Percentiles rank a stretch among this genome's conserved stretches.
Conservation (phyloP, 768 basidiomycete genomes). For the Trametes sanguinea region DNA sequence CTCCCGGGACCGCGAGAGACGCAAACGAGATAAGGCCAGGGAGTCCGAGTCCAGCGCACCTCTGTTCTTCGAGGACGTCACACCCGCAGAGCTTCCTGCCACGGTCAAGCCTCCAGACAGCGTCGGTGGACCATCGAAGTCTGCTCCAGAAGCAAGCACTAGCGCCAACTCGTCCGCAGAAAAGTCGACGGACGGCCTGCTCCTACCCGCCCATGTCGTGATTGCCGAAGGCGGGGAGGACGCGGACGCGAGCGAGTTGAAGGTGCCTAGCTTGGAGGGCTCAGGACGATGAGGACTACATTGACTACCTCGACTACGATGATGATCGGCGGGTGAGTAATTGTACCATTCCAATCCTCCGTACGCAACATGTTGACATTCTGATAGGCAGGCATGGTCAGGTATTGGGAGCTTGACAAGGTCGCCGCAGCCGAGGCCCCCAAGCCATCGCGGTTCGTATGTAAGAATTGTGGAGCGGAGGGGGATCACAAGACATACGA, state of each 20-base stretch:
- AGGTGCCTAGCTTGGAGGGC: slow-evolving; percentile 42
- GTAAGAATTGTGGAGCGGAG: slow-evolving; percentile 78
- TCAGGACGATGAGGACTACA: slow-evolving; percentile 64
- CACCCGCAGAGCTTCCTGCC: slow-evolving; percentile 40
- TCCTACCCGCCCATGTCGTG: slow-evolving; percentile 73
- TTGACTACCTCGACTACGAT: slow-evolving; percentile 79
- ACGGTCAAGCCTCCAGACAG: slow-evolving; percentile 24
- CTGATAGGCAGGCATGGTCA: slow-evolving; percentile 50
- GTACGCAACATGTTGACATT: not conserved
- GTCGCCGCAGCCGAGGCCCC: slow-evolving; percentile 42
- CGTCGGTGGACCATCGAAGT: slow-evolving; percentile 7
- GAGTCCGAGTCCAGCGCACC: not conserved
- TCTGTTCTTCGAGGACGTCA: slow-evolving; percentile 55
- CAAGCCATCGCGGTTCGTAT: slow-evolving; percentile 49
- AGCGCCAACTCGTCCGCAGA: slow-evolving; percentile 11
- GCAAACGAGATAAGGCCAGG: not conserved
- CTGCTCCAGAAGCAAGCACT: not conserved
- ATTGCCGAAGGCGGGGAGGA: slow-evolving; percentile 34
- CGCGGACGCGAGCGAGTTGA: slow-evolving; percentile 44
- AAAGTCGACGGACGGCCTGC: slow-evolving; percentile 33
- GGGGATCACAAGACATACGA: slow-evolving; percentile 66
- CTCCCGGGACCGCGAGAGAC: slow-evolving; percentile 9
- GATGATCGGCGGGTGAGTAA: slow-evolving; percentile 52
- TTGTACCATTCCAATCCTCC: not conserved
- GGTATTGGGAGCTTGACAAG: slow-evolving; percentile 62